phyloP scores from a whole-genome alignment of 192 early-diverging fungal species.

The Thoreauomyces humboldtii region DNA sequence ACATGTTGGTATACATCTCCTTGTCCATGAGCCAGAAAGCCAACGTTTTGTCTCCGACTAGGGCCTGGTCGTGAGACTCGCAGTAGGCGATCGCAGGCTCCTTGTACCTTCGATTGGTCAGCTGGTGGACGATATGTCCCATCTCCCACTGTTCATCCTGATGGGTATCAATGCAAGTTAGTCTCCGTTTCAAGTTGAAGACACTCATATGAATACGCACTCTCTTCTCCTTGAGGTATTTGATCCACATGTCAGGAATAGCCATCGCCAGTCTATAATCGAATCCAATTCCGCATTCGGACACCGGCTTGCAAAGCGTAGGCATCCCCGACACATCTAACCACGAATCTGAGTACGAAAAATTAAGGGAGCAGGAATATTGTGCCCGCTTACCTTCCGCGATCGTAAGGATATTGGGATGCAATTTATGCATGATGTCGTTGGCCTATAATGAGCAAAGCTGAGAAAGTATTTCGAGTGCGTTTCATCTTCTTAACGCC shows the following conservation, averaged over 20 bases:
- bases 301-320: constrained; percentile 79
- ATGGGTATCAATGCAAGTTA: no score
- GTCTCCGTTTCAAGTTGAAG: no score
- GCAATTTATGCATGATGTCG: constrained; percentile 75
- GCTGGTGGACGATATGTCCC: constrained; percentile 76
- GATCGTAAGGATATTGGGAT: constrained; percentile 80
- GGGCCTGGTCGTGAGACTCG: constrained; percentile 96
- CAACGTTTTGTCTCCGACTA: constrained; percentile 97
- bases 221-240: constrained; percentile 83
- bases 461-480: not conserved
- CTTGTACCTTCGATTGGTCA: constrained; percentile 88
- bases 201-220: no score
- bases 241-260: constrained; percentile 99
- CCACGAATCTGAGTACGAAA: not conserved
- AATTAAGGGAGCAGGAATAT: not conserved
- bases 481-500: no score
- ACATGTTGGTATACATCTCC: constrained; percentile 98
- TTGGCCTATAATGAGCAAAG: constrained; percentile 53
- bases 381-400: constrained; percentile 70
- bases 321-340: constrained; percentile 98
- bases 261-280: constrained; percentile 97
- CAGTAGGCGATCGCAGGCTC: constrained; percentile 94
- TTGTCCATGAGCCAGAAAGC: constrained; percentile 99
- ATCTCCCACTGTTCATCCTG: constrained; percentile 92
- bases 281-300: constrained; percentile 93